These are phyloP conservation scores for Phyllosticta ampelicida DNA, from an alignment of 2,329 filamentous ascomycete species.

Conservation along the genomic window DNA sequence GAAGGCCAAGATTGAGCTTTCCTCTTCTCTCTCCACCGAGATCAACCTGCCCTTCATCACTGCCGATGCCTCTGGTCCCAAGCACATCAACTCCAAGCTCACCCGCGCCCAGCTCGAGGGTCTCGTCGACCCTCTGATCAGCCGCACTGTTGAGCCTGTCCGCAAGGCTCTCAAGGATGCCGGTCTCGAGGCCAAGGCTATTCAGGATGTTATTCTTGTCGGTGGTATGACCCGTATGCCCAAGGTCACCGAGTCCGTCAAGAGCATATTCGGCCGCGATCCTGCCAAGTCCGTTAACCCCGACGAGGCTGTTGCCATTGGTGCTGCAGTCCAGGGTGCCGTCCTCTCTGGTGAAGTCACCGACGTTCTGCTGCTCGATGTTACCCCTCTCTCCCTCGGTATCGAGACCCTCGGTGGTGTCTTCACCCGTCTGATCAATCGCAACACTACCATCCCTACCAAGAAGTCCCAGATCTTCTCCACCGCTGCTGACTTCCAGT, in stretches of 20 bases:
- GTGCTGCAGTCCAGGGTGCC: slow-evolving; percentile 93
- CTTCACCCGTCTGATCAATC: slow-evolving; percentile 96
- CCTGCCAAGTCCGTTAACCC: slow-evolving; percentile 98
- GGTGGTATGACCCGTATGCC: slow-evolving; percentile 99
- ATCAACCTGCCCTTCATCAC: slow-evolving; percentile 99
- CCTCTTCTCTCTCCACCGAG: slow-evolving; percentile 87
- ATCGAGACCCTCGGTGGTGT: slow-evolving; percentile 97
- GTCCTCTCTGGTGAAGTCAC: slow-evolving; percentile 95
- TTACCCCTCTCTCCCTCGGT: slow-evolving; percentile 91
- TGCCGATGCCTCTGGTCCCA: slow-evolving; percentile 85
- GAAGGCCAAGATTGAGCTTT: slow-evolving; percentile 99
- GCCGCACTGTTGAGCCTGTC: slow-evolving; percentile 78
- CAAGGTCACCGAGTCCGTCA: slow-evolving; percentile 92
- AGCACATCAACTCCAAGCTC: slow-evolving; percentile 97
- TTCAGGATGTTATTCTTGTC: slow-evolving; percentile 95
- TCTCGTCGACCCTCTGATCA: slow-evolving; percentile 83
- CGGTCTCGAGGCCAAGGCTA: slow-evolving; percentile 79
- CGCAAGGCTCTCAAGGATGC: slow-evolving; percentile 97
- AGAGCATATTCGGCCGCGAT: slow-evolving; percentile 92
- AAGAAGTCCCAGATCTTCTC: slow-evolving; percentile 99
- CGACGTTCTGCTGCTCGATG: slow-evolving; percentile 88
- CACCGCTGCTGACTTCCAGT: slow-evolving; percentile 96
- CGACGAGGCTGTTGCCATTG: slow-evolving; percentile 94
- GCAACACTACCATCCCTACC: slow-evolving; percentile 97
- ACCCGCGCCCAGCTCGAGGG: slow-evolving; percentile 85